phyloP scores from a whole-genome alignment of 306 rosid genomes.

The Cyamopsis tetragonoloba region DNA sequence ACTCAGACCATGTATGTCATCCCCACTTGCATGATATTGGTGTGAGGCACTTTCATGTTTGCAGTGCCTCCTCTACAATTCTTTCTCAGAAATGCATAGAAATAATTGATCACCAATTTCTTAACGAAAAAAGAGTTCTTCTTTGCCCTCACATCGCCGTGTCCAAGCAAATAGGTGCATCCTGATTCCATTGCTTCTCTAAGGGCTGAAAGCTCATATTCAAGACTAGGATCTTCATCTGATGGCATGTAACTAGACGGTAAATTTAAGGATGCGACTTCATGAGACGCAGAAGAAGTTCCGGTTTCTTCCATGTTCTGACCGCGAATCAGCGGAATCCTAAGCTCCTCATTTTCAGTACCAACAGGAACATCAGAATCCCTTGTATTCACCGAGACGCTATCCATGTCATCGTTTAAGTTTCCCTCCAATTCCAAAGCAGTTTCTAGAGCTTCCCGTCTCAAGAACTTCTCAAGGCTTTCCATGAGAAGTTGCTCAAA shows the following conservation, averaged over 20 bases:
- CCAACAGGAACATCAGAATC: slow-evolving; percentile 39
- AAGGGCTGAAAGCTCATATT: slow-evolving; percentile 84
- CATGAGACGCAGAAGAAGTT: slow-evolving; percentile 39
- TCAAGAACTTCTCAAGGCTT: slow-evolving; percentile 84
- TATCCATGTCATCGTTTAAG: slow-evolving; percentile 43
- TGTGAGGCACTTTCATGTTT: slow-evolving; percentile 85
- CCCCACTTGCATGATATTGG: slow-evolving; percentile 82
- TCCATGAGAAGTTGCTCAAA: slow-evolving; percentile 88
- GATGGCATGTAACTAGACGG: slow-evolving; percentile 62
- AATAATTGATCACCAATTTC: slow-evolving; percentile 81
- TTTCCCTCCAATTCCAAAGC: slow-evolving; percentile 66
- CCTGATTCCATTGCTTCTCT: slow-evolving; percentile 91
- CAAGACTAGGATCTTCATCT: slow-evolving; percentile 77
- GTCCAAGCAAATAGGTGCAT: slow-evolving; percentile 88
- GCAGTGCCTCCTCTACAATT: slow-evolving; percentile 94
- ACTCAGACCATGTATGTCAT: slow-evolving; percentile 89
- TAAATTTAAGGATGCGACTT: slow-evolving; percentile 32
- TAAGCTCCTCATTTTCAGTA: slow-evolving; percentile 48
- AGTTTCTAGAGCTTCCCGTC: slow-evolving; percentile 80
- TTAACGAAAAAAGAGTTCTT: slow-evolving; percentile 81
- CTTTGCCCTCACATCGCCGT: slow-evolving; percentile 85
- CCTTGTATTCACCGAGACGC: slow-evolving; percentile 36
- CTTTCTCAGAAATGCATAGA: slow-evolving; percentile 80
- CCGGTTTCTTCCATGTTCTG: slow-evolving; percentile 37
- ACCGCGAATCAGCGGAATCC: slow-evolving; percentile 61